phyloP scores from a whole-genome alignment of 176 grass and related monocot species.

The Bothriochloa decipiens region DNA sequence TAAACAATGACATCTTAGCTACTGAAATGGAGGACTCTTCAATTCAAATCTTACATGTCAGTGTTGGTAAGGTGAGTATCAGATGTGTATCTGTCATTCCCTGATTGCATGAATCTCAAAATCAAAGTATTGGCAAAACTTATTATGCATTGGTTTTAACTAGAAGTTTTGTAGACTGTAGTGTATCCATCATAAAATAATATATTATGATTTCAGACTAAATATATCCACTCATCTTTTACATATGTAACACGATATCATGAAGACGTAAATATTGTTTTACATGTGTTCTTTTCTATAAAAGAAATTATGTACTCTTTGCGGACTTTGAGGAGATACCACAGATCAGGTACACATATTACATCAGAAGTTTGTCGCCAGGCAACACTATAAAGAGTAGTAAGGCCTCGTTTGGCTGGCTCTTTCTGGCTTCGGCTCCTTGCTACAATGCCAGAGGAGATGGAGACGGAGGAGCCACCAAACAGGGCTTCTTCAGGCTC shows the following conservation, averaged over 20 bases:
- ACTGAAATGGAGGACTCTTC: conserved; percentile 70
- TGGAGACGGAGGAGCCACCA: too few species aligned
- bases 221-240: neutral
- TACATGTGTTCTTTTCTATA: neutral
- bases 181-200: neutral
- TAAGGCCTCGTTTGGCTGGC: too few species aligned
- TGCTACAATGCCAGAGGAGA: too few species aligned
- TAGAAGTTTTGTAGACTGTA: too few species aligned
- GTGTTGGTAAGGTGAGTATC: conserved; percentile 36
- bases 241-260: neutral
- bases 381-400: too few species aligned
- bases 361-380: neutral
- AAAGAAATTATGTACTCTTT: neutral
- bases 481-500: too few species aligned
- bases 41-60: conserved; percentile 60
- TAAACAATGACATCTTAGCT: conserved; percentile 54
- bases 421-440: too few species aligned
- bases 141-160: neutral
- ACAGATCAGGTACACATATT: neutral
- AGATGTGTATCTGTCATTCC: neutral
- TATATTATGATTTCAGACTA: too few species aligned
- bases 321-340: neutral
- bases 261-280: neutral
- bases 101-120: neutral
- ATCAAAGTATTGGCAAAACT: neutral